Conservation (phyloP, 2,329 filamentous ascomycete species). For the Pseudocercospora crystallina region DNA sequence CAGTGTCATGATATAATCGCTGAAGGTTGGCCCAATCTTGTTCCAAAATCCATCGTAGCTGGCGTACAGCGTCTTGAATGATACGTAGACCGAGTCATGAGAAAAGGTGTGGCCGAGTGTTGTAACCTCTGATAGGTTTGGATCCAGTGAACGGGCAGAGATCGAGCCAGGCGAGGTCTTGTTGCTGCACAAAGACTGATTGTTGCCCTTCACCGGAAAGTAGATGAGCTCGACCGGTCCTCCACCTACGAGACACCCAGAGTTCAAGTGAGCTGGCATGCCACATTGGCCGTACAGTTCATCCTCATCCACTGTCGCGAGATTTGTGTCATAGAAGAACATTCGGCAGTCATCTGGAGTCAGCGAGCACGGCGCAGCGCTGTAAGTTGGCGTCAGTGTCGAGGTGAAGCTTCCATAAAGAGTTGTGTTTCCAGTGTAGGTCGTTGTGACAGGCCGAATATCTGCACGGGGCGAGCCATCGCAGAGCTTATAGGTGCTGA, state of each 20-base stretch:
- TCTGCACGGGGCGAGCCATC: slow-evolving; percentile 27
- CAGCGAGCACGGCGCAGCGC: slow-evolving; percentile 15
- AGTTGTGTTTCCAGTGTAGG: slow-evolving; percentile 1
- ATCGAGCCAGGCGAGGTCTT: background rate
- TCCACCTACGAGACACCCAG: slow-evolving; percentile 5
- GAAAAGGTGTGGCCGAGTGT: slow-evolving; percentile 26
- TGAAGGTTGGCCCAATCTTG: slow-evolving; percentile 23
- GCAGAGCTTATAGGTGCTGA: slow-evolving; percentile 25
- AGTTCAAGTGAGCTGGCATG: slow-evolving; percentile 6
- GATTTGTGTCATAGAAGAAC: slow-evolving; percentile 17
- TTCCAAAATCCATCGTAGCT: slow-evolving; percentile 15
- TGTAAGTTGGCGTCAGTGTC: slow-evolving; percentile 13
- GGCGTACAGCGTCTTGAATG: slow-evolving; percentile 25
- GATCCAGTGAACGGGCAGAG: slow-evolving; percentile 5
- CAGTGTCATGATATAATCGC: slow-evolving; percentile 21
- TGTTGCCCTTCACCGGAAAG: slow-evolving; percentile 22
- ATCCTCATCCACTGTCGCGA: slow-evolving; percentile 1
- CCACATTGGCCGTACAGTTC: slow-evolving; percentile 17
- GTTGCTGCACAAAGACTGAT: background rate
- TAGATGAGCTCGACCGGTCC: slow-evolving; percentile 27
- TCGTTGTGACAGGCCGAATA: slow-evolving; percentile 14
- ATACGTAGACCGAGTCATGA: slow-evolving; percentile 24
- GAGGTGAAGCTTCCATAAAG: background rate
- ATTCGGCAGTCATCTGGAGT: slow-evolving; percentile 17
- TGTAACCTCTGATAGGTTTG: slow-evolving; percentile 6